Conservation (phyloP, 176 grass and related monocot genomes). For the Juncus effusus region DNA sequence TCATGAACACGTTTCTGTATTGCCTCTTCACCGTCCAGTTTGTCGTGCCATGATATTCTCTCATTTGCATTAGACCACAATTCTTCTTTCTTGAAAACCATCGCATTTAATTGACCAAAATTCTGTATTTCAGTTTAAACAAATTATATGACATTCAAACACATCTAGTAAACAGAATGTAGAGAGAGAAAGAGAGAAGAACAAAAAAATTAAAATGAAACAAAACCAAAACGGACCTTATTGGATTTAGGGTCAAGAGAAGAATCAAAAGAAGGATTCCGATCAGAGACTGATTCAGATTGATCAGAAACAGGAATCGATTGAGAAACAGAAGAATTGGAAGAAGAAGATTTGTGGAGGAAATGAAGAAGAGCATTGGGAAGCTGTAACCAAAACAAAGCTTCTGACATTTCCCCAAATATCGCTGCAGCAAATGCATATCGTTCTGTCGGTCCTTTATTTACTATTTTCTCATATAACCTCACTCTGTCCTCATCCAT, state of each 20-base stretch:
- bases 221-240: slow-evolving; percentile 53
- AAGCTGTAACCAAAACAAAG: slow-evolving; percentile 87
- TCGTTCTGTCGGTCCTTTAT: slow-evolving; percentile 64
- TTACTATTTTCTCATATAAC: slow-evolving; percentile 69
- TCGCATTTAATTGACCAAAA: slow-evolving; percentile 59
- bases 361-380: slow-evolving; percentile 75
- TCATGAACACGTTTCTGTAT: slow-evolving; percentile 98
- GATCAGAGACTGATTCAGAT: slow-evolving; percentile 45
- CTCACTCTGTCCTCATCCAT: slow-evolving; percentile 88
- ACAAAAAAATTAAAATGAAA: slow-evolving; percentile 25
- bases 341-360: slow-evolving; percentile 64
- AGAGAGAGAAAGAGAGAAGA: slow-evolving; percentile 15
- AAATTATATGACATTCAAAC: not conserved
- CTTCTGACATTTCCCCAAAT: slow-evolving; percentile 85
- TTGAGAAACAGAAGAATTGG: slow-evolving; percentile 43
- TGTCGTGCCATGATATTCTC: slow-evolving; percentile 95
- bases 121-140: slow-evolving; percentile 38
- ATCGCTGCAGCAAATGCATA: slow-evolving; percentile 90
- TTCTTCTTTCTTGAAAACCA: slow-evolving; percentile 91
- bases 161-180: not conserved
- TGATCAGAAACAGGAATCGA: slow-evolving; percentile 18
- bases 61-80: slow-evolving; percentile 87
- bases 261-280: slow-evolving; percentile 59
- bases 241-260: slow-evolving; percentile 32
- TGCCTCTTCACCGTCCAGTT: slow-evolving; percentile 89